Percentiles rank a stretch among this genome's conserved stretches.
Evolutionary conservation across 768 basidiomycete genomes (phyloP).

Genomic region (Pleurotus citrinopileatus): DNA sequence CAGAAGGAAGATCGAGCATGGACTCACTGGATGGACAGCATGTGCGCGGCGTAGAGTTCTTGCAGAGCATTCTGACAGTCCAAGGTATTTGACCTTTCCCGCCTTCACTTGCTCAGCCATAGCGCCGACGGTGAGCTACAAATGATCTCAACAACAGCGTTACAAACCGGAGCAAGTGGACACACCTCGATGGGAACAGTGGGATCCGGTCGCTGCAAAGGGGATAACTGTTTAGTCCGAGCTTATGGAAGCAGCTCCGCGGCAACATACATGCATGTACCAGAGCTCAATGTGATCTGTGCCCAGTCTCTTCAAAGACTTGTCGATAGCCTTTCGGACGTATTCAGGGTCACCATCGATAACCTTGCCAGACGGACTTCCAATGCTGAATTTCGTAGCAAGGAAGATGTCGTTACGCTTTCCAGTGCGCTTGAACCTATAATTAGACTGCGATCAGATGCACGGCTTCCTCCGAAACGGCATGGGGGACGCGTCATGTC

Average conservation of each 20-base stretch:
- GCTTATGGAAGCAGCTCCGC: background rate
- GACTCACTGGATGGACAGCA: slow-evolving; percentile 45
- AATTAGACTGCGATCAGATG: background rate
- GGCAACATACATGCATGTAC: slow-evolving; percentile 38
- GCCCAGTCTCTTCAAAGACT: slow-evolving; percentile 38
- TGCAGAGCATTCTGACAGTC: slow-evolving; percentile 52
- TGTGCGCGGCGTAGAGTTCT: slow-evolving; percentile 47
- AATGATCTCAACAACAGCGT: background rate
- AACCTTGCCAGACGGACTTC: slow-evolving; percentile 11
- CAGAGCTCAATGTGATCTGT: slow-evolving; percentile 42
- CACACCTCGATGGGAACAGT: slow-evolving; percentile 27
- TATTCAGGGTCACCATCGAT: slow-evolving; percentile 33
- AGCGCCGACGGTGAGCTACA: slow-evolving; percentile 39
- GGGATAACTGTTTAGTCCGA: background rate
- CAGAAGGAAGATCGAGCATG: slow-evolving; percentile 26
- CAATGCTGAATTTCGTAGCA: slow-evolving; percentile 47
- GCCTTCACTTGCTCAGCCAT: slow-evolving; percentile 53
- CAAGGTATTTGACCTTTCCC: slow-evolving; percentile 47
- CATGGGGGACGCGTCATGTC: no score
- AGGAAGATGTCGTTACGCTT: slow-evolving; percentile 55
- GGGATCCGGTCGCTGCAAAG: slow-evolving; percentile 20
- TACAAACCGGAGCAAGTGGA: background rate
- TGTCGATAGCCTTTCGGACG: slow-evolving; percentile 32
- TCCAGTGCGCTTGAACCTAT: slow-evolving; percentile 49
- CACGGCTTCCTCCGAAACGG: background rate